Base-by-base conservation (phyloP, 1,139 yeast genomes). In the Taphrina communis region DNA sequence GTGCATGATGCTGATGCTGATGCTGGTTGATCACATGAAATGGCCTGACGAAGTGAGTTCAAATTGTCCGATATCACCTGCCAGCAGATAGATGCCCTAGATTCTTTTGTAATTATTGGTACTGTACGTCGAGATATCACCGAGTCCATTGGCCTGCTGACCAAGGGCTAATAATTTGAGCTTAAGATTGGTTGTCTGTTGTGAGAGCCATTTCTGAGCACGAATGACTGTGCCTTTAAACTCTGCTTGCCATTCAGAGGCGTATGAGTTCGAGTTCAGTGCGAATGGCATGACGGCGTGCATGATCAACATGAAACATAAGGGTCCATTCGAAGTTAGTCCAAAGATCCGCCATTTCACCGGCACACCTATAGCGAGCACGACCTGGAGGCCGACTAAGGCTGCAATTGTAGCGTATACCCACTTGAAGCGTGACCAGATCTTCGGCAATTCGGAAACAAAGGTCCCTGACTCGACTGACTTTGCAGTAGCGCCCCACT, bases 401-500 rank as follows among this genome's bases (percentile, higher is more conserved):
- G 52, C 25, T 11, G 19, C 55, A 12, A 66, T 21, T 8, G 31
- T 21, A 17, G 53, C 14, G 31, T 59, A 66, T 19, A 66, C 53
- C 56, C 61, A 59, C 48, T 53, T 51, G 66, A 59, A 66, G 6
- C 60, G 53, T n/a, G 56, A 50, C 70, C 69, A 56, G 25, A 71
- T 69, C 57, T 69, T 70, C n/a, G 72, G 73, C 38, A 71, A 56
- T 51, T 71, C 73, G 21, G 60, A 66, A 36, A 61, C 65, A 56
- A 71, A 71, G 25, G 71, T 69, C 1, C 71, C 70, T 4, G 70
- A 44, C 58, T 70, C 72, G 25, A 71, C 67, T 19, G 71, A 72
- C 17, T 70, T 70, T 17, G 73, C 73, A 14, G 73, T 71, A 5
- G 72, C 71, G 14, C 73, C 72, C 73, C 72, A 71, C 52, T 67